Conservation (phyloP, 2,329 filamentous ascomycete species). For the Aspergillus sclerotialis region DNA sequence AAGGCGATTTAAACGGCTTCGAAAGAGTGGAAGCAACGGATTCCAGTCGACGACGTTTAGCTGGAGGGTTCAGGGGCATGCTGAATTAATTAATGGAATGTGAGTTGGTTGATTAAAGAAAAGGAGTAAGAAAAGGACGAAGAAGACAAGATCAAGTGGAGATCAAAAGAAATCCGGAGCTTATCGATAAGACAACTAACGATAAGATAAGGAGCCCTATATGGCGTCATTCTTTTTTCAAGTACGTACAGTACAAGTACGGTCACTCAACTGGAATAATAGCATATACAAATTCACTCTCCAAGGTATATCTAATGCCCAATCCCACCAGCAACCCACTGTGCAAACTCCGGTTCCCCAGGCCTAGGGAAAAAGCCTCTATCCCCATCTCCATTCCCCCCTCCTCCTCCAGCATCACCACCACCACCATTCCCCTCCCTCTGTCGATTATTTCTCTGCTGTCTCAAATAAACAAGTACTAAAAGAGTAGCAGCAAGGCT, state of each 20-base stretch:
- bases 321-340: conserved; percentile 63
- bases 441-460: conserved; percentile 36
- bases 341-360: conserved; percentile 59
- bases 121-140: neutral
- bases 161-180: neutral
- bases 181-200: conserved; percentile 10
- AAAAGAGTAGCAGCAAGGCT: conserved; percentile 67
- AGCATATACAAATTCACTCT: conserved; percentile 6
- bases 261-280: no score
- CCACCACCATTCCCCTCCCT: conserved; percentile 25
- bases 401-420: conserved; percentile 18
- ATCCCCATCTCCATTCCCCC: conserved; percentile 26
- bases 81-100: neutral
- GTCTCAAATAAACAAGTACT: conserved; percentile 68
- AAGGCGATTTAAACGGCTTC: conserved; percentile 67
- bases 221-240: conserved; percentile 1
- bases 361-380: conserved; percentile 58
- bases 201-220: conserved; percentile 1
- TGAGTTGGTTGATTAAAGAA: neutral
- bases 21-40: conserved; percentile 52
- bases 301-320: conserved; percentile 38
- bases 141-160: neutral
- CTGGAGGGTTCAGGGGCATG: neutral
- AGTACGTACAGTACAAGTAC: conserved; percentile 3
- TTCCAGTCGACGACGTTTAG: conserved; percentile 58